These are phyloP conservation scores for Symbiodinium pilosum DNA, from an alignment of 73 alveolate genomes.

Conservation along the genomic window DNA sequence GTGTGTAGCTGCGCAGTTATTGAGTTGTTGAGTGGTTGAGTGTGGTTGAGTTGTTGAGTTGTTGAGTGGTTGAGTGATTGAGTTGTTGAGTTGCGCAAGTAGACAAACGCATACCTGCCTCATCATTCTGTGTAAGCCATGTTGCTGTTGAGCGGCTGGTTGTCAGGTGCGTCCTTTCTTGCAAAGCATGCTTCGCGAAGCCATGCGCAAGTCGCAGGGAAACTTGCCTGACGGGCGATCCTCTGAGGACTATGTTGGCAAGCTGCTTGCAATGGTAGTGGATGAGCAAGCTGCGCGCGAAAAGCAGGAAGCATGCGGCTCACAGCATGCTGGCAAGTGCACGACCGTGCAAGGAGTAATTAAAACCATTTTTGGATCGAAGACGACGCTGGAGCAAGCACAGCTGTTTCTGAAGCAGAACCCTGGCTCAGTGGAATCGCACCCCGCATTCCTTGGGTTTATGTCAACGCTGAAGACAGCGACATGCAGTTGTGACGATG, in stretches of 20 bases:
- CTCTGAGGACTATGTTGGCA: not conserved
- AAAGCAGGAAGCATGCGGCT: not conserved
- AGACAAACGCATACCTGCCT: no score
- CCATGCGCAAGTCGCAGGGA: not conserved
- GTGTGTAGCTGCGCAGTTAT: no score
- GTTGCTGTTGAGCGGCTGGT: no score
- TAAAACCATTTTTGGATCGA: not conserved
- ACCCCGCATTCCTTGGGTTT: conserved; percentile 7
- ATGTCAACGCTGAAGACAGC: not conserved
- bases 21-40: not conserved
- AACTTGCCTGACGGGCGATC: not conserved
- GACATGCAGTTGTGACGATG: conserved; percentile 1
- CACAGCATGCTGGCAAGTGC: not conserved
- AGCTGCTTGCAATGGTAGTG: not conserved
- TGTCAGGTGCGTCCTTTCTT: not conserved
- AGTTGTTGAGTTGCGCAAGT: no score
- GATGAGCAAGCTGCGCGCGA: not conserved
- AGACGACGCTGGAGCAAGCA: not conserved
- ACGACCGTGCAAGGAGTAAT: not conserved
- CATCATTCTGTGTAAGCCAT: no score
- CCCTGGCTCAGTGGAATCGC: not conserved
- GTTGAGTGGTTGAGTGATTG: not conserved
- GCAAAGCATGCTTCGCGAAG: not conserved
- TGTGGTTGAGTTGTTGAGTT: not conserved
- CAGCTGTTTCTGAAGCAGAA: not conserved